These are phyloP conservation scores for Hyaloraphidium curvatum DNA, from an alignment of 192 early-diverging fungal genomes.

Conservation along the genomic window DNA sequence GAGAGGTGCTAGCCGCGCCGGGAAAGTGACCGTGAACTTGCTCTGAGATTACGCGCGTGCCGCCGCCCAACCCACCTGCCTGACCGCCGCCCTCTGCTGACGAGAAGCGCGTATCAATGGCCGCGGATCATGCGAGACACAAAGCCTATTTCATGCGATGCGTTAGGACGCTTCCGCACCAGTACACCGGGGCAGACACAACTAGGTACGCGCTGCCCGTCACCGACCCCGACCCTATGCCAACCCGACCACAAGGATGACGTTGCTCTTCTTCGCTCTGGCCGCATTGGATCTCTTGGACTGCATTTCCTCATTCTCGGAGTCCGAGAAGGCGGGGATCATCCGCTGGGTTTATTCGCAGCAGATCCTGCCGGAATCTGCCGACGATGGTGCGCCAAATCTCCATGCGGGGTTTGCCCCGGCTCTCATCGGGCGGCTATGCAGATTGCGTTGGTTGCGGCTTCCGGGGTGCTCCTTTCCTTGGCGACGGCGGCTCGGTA, in stretches of 20 bases:
- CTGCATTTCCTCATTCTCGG: constrained; percentile 32
- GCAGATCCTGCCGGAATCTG: constrained; percentile 37
- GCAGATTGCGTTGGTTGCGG: constrained; percentile 29
- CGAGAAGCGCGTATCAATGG: background rate
- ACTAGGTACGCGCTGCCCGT: constrained; percentile 26
- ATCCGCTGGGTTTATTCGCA: constrained; percentile 96
- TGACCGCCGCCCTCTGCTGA: background rate
- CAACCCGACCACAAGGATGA: constrained; percentile 44
- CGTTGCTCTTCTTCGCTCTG: constrained; percentile 64
- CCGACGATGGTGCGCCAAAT: constrained; percentile 4
- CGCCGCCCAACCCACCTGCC: background rate
- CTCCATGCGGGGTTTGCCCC: background rate
- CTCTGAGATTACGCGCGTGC: background rate
- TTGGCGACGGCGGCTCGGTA: constrained; percentile 17
- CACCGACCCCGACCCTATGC: background rate
- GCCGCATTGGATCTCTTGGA: constrained; percentile 63
- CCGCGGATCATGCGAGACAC: too few species aligned
- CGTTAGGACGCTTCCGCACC: constrained; percentile 48
- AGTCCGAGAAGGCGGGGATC: constrained; percentile 38
- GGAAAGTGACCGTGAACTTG: too few species aligned
- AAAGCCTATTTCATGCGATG: constrained; percentile 49
- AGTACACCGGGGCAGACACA: constrained; percentile 48
- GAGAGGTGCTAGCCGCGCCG: too few species aligned
- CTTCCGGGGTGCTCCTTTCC: constrained; percentile 49
- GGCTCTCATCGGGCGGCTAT: background rate